phyloP scores from a whole-genome alignment of 345 rosid species.

The Salix exigua region DNA sequence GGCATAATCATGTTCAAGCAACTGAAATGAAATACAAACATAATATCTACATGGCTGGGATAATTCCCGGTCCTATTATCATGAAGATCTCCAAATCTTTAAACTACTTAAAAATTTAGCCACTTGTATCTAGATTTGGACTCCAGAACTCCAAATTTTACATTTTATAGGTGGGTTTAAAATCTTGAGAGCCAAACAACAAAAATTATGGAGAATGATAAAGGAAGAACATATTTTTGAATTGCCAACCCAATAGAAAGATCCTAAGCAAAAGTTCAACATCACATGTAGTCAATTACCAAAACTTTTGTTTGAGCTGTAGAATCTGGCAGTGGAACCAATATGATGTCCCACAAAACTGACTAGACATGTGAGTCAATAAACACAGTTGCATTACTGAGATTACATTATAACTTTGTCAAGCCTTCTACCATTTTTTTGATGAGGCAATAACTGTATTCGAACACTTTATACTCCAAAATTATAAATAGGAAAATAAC shows the following conservation, averaged over 20 bases:
- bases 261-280: not conserved
- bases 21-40: too few relatives aligned
- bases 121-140: not conserved
- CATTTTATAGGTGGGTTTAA: not conserved
- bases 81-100: not conserved
- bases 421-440: not conserved
- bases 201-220: not conserved
- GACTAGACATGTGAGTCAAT: not conserved
- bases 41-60: too few relatives aligned
- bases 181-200: not conserved
- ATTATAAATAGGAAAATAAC: not conserved
- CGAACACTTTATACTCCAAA: not conserved
- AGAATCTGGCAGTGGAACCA: not conserved
- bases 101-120: not conserved
- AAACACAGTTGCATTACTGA: not conserved
- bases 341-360: not conserved
- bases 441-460: not conserved
- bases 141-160: not conserved
- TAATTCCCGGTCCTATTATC: too few relatives aligned
- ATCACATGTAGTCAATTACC: not conserved
- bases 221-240: not conserved
- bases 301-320: not conserved
- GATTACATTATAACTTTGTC: not conserved
- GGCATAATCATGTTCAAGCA: too few relatives aligned
- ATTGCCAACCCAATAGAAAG: not conserved